phyloP scores from a whole-genome alignment of 1,139 yeast genomes.

The Yamadazyma kanchanaburiensis region DNA sequence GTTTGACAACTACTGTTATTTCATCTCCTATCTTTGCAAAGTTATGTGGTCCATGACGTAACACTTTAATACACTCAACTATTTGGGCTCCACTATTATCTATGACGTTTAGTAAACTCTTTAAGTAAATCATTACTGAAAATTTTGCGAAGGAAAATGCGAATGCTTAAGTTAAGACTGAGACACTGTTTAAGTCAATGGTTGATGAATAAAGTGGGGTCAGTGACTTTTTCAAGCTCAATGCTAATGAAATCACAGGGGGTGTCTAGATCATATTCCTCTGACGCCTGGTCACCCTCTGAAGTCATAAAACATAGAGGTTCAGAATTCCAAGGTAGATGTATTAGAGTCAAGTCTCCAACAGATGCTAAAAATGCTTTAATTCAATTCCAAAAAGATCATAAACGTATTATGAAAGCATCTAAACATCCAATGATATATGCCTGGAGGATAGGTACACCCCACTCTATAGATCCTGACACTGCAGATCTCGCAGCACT shows the following conservation, averaged over 20 bases:
- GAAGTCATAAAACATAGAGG: conserved; percentile 38
- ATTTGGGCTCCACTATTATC: conserved; percentile 95
- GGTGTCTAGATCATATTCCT: not conserved
- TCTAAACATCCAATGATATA: conserved; percentile 67
- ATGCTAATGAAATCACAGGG: not conserved
- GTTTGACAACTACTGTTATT: conserved; percentile 91
- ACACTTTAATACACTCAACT: conserved; percentile 94
- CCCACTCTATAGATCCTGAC: not conserved
- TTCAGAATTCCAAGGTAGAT: conserved; percentile 62
- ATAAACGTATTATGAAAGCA: conserved; percentile 40
- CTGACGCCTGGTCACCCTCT: conserved; percentile 30
- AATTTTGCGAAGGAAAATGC: no score
- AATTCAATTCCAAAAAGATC: conserved; percentile 27
- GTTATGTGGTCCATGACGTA: conserved; percentile 82
- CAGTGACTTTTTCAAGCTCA: no score
- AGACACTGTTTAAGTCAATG: not conserved
- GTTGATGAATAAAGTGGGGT: no score
- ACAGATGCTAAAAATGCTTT: conserved; percentile 39
- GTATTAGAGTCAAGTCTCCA: conserved; percentile 31
- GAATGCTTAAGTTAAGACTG: no score
- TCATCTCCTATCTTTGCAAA: conserved; percentile 87
- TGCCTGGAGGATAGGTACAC: conserved; percentile 59
- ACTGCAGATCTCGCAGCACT: not conserved
- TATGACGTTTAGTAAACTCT: conserved; percentile 83
- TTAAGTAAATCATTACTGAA: conserved; percentile 70